Evolutionary conservation across 1,284 basidiomycete genomes (phyloP).

Genomic region (Cutaneotrichosporon dermatis): DNA sequence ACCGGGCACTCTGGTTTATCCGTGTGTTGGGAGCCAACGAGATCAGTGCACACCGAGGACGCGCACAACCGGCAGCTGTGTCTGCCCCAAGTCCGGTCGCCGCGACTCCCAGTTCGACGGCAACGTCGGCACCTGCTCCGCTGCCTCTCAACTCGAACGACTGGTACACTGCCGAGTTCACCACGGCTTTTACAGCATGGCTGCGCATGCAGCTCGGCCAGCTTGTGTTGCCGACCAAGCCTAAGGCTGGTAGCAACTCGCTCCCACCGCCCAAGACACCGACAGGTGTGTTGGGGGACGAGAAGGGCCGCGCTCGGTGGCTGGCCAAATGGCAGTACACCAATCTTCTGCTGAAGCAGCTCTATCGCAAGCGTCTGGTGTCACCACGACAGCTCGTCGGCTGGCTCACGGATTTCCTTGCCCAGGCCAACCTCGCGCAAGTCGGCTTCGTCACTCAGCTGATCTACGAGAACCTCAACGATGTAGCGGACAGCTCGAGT

Average conservation of each 20-base stretch:
- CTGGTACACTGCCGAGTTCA: slow-evolving; percentile 87
- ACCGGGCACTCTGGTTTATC: slow-evolving; percentile 91
- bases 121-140: slow-evolving; percentile 36
- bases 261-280: slow-evolving; percentile 23
- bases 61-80: slow-evolving; percentile 31
- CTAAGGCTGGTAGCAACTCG: slow-evolving; percentile 60
- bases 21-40: slow-evolving; percentile 93
- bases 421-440: slow-evolving; percentile 73
- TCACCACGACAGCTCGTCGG: slow-evolving; percentile 72
- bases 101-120: slow-evolving; percentile 35
- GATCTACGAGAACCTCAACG: slow-evolving; percentile 71
- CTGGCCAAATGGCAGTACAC: slow-evolving; percentile 42
- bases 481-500: slow-evolving; percentile 55
- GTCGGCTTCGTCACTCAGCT: slow-evolving; percentile 73
- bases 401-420: slow-evolving; percentile 79
- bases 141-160: slow-evolving; percentile 60
- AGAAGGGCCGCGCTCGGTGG: slow-evolving; percentile 32
- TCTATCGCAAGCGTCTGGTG: slow-evolving; percentile 75
- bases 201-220: slow-evolving; percentile 83
- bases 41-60: slow-evolving; percentile 64
- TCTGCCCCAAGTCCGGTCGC: slow-evolving; percentile 35
- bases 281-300: slow-evolving; percentile 52
- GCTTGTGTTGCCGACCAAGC: slow-evolving; percentile 72
- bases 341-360: slow-evolving; percentile 66
- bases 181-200: slow-evolving; percentile 77